phyloP scores from a whole-genome alignment of 73 alveolate species.

The Blepharisma japonicum region DNA sequence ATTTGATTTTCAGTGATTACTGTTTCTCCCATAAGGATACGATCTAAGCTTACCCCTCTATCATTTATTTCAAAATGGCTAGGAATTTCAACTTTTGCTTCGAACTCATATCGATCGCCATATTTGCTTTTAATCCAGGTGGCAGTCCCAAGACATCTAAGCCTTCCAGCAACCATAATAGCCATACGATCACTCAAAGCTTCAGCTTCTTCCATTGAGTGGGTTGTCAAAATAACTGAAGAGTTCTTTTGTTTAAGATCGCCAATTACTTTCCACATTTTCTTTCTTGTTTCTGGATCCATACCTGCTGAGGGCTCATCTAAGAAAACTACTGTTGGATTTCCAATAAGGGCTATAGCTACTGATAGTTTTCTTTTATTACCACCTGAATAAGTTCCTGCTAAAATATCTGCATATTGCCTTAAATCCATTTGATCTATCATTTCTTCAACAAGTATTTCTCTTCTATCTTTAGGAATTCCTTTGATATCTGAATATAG shows the following conservation, averaged over 20 bases:
- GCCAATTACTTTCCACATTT: slow-evolving; percentile 81
- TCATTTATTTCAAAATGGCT: background rate
- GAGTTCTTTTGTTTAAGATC: slow-evolving; percentile 78
- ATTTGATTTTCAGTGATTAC: no score
- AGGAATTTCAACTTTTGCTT: slow-evolving; percentile 44
- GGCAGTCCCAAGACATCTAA: slow-evolving; percentile 68
- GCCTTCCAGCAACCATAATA: slow-evolving; percentile 65
- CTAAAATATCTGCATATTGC: slow-evolving; percentile 69
- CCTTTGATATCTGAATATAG: slow-evolving; percentile 94
- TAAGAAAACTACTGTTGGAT: slow-evolving; percentile 76
- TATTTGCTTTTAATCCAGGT: slow-evolving; percentile 74
- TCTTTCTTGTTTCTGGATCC: slow-evolving; percentile 85
- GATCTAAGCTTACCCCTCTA: no score
- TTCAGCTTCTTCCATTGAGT: slow-evolving; percentile 97
- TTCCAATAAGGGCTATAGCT: slow-evolving; percentile 88
- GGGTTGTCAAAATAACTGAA: slow-evolving; percentile 89
- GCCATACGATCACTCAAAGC: slow-evolving; percentile 87
- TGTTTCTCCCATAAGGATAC: no score
- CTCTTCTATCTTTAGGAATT: slow-evolving; percentile 60
- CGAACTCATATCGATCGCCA: slow-evolving; percentile 86
- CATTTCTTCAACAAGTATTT: slow-evolving; percentile 63
- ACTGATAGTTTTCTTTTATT: slow-evolving; percentile 95
- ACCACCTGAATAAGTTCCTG: slow-evolving; percentile 94
- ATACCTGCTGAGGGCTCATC: slow-evolving; percentile 88
- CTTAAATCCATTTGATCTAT: slow-evolving; percentile 81